Base-by-base conservation (phyloP, 768 basidiomycete species). In the Termitomyces sp. region DNA sequence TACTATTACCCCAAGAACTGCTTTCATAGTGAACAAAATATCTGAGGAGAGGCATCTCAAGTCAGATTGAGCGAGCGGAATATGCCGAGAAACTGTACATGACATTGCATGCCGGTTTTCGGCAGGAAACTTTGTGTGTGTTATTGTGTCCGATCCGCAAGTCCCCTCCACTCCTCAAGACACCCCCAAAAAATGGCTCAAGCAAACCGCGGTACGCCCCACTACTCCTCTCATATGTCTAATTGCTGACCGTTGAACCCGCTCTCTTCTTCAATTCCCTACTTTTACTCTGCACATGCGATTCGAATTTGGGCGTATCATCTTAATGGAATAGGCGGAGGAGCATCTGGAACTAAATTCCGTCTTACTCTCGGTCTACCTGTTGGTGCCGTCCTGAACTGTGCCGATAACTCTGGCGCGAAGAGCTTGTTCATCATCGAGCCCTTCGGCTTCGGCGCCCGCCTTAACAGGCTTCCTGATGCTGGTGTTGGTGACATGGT, bases 381-480 rank as follows among this genome's bases (percentile, higher is more conserved):
- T 62, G 90, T 91, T 64, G 93, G 93, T 65, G 94, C 94, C 66
- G 94, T 97, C 64, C 80, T 97, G 71, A 96, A 96, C 76, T 97
- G 97, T 77, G 95, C 95, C 53, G 97, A 99, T 82, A 99, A 99
- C 88, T 93, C 91, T 71, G 97, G 97, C 65, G 97, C 96, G 66
- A 99, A 98, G 81, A 93, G 89, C 58, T 83, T 97, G 64, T 97
- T 79, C 78, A 73, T 98, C 71, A 98, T 99, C 71, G 93, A 96
- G 75, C 93, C 97, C 56, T 95, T 86, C 71, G 92, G 95, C 55
- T 92, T 91, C 74, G 97, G 97, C 75, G 90, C 97, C 64, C 94
- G 90, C 74, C 85, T 98, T 52, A 98, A 98, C 86, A 85, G 97
- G 77, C 83, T 98, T 62, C 97, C 97, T 63, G 96, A 97, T 74